Percentiles rank a stretch among this genome's conserved stretches.
These are phyloP conservation scores for Gracilaria vermiculophylla DNA, from an alignment of 23 red algal species.

Conservation along the genomic window DNA sequence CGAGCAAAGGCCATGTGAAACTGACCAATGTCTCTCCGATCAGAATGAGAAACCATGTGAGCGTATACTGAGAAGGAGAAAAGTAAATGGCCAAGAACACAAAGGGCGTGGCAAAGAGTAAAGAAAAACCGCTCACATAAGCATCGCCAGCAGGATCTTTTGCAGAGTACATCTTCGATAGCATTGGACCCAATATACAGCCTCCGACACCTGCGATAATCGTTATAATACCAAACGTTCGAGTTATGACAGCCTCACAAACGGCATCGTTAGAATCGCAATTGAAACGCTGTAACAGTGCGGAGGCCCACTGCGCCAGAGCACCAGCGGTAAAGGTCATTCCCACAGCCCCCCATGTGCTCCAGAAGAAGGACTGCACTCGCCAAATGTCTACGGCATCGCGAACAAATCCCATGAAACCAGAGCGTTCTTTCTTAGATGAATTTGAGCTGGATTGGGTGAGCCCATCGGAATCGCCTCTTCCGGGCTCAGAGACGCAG, in stretches of 20 bases:
- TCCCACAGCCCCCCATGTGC: constrained; percentile 62
- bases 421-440: constrained; percentile 12
- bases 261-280: constrained; percentile 48
- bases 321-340: constrained; percentile 84
- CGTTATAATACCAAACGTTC: constrained; percentile 74
- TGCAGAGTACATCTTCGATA: constrained; percentile 49
- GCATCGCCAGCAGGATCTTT: constrained; percentile 57
- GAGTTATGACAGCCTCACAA: constrained; percentile 66
- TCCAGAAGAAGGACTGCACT: constrained; percentile 63
- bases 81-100: constrained; percentile 71
- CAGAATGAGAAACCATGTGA: constrained; percentile 67
- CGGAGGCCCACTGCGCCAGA: constrained; percentile 78
- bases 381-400: constrained; percentile 57
- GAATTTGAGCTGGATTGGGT: constrained; percentile 13
- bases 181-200: constrained; percentile 49
- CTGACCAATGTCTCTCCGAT: constrained; percentile 69
- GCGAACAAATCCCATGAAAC: constrained; percentile 32
- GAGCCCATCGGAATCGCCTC: constrained; percentile 66
- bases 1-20: constrained; percentile 66
- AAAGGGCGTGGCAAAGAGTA: constrained; percentile 69
- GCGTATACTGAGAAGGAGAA: constrained; percentile 32
- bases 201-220: constrained; percentile 69
- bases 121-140: constrained; percentile 48
- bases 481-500: constrained; percentile 54
- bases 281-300: constrained; percentile 79